Base-by-base conservation (phyloP, 1,284 basidiomycete genomes). In the Moesziomyces antarcticus region DNA sequence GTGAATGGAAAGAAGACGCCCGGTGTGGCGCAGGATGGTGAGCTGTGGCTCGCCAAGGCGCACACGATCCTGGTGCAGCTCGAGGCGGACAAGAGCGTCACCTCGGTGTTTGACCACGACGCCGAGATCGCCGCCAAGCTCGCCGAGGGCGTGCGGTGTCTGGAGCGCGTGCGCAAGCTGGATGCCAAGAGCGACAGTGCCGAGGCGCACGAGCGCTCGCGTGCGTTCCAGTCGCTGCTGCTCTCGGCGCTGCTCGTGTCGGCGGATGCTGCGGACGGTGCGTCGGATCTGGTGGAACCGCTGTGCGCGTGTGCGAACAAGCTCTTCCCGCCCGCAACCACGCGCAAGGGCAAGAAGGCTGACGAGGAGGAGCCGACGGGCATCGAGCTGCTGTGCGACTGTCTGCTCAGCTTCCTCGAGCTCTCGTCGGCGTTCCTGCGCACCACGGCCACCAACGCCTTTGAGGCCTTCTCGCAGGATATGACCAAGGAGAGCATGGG, bases 321-420 rank as follows among this genome's bases (percentile, higher is more conserved):
- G 30, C 57, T 81, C 21, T 77, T 79, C 61, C 46, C 67, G 22
- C 57, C 65, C 11, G 1, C 60, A 7, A 45, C 47, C 21, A 33
- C 53, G 20, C 50, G 56, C 47, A 49, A 71, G 59, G 25, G 44
- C 21, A 71, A 74, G 59, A 56, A 40, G 87, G 70, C 84, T 85
- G 33, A 76, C 10, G 81, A 85, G 21, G 81, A 85, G 16, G 84
- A 85, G 25, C 85, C 86, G 21, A 85, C 88, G 44, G 90, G 93
- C 1, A 89, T 95, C 53, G 94, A 97, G 77, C 85, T 94, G 35
- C 87, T 98, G 41, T 90, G 95, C 50, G 95, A 98, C 81, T 88
- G 89, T 24, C 89, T 98, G 61, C 91, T 98, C 59, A 93, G 92
- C 9, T 91, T 93, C 80, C 86, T 99, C 51, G 94, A 98, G 83